These are phyloP conservation scores for Russula lepida DNA, from an alignment of 768 basidiomycete species.

Conservation along the genomic window DNA sequence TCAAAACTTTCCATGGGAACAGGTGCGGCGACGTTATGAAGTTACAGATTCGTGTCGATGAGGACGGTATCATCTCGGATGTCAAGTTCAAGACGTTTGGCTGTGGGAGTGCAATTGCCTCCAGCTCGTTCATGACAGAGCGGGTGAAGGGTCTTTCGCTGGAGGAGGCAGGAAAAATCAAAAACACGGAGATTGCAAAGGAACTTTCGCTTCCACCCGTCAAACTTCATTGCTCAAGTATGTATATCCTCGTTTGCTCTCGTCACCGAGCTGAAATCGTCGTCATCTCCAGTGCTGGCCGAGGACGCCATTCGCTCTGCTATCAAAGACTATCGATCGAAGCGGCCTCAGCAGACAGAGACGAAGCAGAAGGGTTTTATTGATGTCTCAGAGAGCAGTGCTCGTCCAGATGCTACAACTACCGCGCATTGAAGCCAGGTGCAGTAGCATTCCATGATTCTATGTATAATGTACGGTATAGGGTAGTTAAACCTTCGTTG, in stretches of 20 bases:
- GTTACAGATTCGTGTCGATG: constrained; percentile 95
- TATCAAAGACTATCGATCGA: constrained; percentile 90
- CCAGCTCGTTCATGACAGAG: constrained; percentile 98
- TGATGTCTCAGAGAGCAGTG: constrained; percentile 54
- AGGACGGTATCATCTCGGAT: constrained; percentile 90
- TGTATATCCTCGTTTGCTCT: constrained; percentile 26
- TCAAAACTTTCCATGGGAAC: background rate
- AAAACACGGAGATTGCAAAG: constrained; percentile 99
- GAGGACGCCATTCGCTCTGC: constrained; percentile 99
- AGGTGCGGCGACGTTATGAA: constrained; percentile 99
- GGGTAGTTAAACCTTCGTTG: background rate
- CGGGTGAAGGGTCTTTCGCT: constrained; percentile 90
- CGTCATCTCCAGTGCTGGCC: constrained; percentile 60
- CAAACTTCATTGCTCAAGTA: constrained; percentile 91
- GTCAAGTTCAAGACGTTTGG: constrained; percentile 99
- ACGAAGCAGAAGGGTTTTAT: constrained; percentile 57
- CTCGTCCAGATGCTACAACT: constrained; percentile 46
- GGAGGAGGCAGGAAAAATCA: constrained; percentile 92
- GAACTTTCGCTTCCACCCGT: constrained; percentile 93
- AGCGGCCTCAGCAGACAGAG: constrained; percentile 49
- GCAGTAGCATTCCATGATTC: constrained; percentile 16
- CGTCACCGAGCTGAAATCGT: constrained; percentile 2
- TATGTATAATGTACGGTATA: constrained; percentile 12
- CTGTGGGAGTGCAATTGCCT: constrained; percentile 96
- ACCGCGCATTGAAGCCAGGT: constrained; percentile 40